Percentiles rank a stretch among this genome's conserved stretches.
phyloP scores from a whole-genome alignment of 805 yeast species.

The Vanderwaltozyma yarrowii region DNA sequence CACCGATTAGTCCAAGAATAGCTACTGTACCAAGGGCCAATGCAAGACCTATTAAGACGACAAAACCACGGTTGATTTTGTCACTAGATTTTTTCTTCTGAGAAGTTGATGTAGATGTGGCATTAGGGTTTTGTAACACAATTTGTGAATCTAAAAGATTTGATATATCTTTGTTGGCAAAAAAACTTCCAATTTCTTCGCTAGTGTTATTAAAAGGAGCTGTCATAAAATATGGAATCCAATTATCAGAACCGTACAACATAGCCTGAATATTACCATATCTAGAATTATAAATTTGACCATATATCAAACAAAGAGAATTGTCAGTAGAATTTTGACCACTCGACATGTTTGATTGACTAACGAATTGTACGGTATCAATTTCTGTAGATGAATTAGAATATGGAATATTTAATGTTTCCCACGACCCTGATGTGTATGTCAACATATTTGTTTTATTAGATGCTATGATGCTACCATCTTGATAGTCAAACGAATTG shows the following conservation, averaged over 20 bases:
- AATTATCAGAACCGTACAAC: slow-evolving; percentile 15
- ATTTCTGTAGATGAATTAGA: slow-evolving; percentile 3
- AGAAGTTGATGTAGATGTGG: slow-evolving; percentile 8
- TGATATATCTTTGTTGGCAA: slow-evolving; percentile 31
- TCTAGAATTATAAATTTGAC: slow-evolving; percentile 29
- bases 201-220: slow-evolving; percentile 10
- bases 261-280: slow-evolving; percentile 23
- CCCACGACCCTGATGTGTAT: slow-evolving; percentile 7
- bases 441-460: slow-evolving; percentile 9
- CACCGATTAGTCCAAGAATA: slow-evolving; percentile 34
- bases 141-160: slow-evolving; percentile 23
- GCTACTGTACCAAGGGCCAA: slow-evolving; percentile 45
- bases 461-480: slow-evolving; percentile 13
- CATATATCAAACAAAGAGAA: slow-evolving; percentile 27
- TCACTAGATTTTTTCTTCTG: not conserved
- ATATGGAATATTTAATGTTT: slow-evolving; percentile 2
- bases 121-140: slow-evolving; percentile 8
- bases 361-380: slow-evolving; percentile 1
- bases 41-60: slow-evolving; percentile 61
- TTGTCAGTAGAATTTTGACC: slow-evolving; percentile 1
- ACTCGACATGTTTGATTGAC: not conserved
- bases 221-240: slow-evolving; percentile 27
- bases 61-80: slow-evolving; percentile 42
- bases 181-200: slow-evolving; percentile 21
- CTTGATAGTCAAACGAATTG: slow-evolving; percentile 11